Evolutionary conservation across 2,329 filamentous ascomycete genomes (phyloP).

Genomic region (Amauroascus verrucosus): DNA sequence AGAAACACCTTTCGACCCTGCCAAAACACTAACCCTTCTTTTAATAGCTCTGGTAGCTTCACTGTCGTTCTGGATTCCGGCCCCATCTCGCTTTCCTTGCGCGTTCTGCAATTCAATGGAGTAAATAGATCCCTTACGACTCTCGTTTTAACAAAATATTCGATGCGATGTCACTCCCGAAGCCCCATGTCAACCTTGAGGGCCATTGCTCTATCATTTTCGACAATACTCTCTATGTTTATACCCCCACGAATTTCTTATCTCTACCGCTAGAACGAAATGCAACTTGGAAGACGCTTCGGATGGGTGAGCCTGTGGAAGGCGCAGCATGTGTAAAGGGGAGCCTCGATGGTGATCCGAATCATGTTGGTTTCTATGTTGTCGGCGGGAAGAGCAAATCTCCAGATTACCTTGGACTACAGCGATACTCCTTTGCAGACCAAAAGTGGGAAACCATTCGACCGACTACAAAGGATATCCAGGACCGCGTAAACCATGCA

Average conservation of each 20-base stretch:
- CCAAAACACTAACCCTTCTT: background rate
- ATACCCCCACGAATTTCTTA: conserved; percentile 64
- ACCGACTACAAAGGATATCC: conserved; percentile 45
- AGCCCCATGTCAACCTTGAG: conserved; percentile 58
- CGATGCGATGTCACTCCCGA: conserved; percentile 57
- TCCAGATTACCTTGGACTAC: conserved; percentile 60
- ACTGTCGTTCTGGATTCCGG: background rate
- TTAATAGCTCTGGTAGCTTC: conserved; percentile 3
- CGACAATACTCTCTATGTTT: conserved; percentile 75
- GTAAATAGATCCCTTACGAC: conserved; percentile 8
- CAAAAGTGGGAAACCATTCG: conserved; percentile 49
- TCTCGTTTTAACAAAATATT: background rate
- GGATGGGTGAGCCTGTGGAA: conserved; percentile 58
- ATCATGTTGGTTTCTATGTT: conserved; percentile 60
- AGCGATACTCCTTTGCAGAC: conserved; percentile 52
- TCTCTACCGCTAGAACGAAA: conserved; percentile 59
- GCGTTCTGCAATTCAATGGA: conserved; percentile 10
- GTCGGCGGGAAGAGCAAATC: conserved; percentile 61
- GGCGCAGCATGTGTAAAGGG: conserved; percentile 69
- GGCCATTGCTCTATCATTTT: conserved; percentile 73
- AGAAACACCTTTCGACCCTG: background rate
- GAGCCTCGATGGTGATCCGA: conserved; percentile 46
- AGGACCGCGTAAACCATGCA: conserved; percentile 64
- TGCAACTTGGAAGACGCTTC: conserved; percentile 59
- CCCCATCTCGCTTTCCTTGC: background rate